phyloP scores from a whole-genome alignment of 805 yeast species.

The Candida rishiriensis region DNA sequence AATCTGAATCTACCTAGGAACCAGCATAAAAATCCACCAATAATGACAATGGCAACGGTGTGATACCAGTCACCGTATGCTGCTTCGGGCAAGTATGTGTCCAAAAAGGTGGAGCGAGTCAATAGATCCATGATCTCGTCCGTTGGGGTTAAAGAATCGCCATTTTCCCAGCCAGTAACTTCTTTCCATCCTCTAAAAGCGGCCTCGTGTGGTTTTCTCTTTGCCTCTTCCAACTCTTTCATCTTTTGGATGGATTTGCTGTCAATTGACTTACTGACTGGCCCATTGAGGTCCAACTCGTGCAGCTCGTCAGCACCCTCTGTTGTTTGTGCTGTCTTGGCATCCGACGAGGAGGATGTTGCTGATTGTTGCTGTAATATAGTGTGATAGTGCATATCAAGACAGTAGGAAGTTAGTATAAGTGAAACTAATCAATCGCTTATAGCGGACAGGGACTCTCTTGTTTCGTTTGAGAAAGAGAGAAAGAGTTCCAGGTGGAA shows the following conservation, averaged over 20 bases:
- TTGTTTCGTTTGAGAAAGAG: too few species aligned
- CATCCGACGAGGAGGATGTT: too few species aligned
- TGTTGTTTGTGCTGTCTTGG: not conserved
- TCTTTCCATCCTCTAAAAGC: constrained; percentile 92
- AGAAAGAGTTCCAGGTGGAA: too few species aligned
- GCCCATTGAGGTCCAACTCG: constrained; percentile 20
- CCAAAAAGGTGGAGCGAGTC: constrained; percentile 68
- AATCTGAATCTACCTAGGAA: constrained; percentile 71
- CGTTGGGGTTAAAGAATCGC: constrained; percentile 57
- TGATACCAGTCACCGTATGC: constrained; percentile 97
- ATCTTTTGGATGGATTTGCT: constrained; percentile 14
- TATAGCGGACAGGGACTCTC: too few species aligned
- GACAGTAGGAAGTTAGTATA: too few species aligned
- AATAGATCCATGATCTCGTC: constrained; percentile 72
- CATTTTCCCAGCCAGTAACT: constrained; percentile 79
- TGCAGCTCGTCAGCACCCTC: constrained; percentile 3
- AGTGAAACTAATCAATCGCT: too few species aligned
- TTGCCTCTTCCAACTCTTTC: constrained; percentile 14
- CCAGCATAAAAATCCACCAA: constrained; percentile 73
- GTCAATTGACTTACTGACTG: constrained; percentile 26
- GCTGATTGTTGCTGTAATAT: too few species aligned
- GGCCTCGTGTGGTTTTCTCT: constrained; percentile 52
- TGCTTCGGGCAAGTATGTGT: constrained; percentile 66
- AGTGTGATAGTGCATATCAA: too few species aligned
- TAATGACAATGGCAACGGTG: constrained; percentile 64